Conservation (phyloP, 2,329 filamentous ascomycete genomes). For the Sporothrix phasma region DNA sequence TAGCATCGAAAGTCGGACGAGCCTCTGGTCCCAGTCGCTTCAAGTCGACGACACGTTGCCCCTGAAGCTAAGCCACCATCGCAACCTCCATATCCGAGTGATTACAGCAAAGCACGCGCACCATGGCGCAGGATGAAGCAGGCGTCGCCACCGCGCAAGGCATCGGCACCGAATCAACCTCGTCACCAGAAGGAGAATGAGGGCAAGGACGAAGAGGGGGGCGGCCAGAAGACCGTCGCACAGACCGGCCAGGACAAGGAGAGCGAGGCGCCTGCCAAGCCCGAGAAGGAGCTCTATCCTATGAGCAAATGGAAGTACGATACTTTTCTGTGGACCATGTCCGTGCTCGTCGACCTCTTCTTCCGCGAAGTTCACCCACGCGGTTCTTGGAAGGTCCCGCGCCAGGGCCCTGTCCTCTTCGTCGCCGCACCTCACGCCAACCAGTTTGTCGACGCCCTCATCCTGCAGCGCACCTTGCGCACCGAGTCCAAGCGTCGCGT, state of each 20-base stretch:
- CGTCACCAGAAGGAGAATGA: neutral
- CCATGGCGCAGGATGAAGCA: slow-evolving; percentile 13
- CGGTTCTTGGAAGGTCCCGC: slow-evolving; percentile 89
- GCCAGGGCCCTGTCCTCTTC: slow-evolving; percentile 80
- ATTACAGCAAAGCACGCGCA: neutral
- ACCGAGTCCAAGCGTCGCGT: slow-evolving; percentile 81
- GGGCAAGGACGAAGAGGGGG: neutral
- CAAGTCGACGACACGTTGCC: neutral
- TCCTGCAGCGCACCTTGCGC: slow-evolving; percentile 83
- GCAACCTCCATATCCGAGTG: neutral
- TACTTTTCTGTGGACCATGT: slow-evolving; percentile 65
- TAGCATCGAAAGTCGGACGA: neutral
- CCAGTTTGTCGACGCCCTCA: slow-evolving; percentile 93
- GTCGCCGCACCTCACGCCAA: slow-evolving; percentile 96
- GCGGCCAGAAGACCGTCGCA: neutral
- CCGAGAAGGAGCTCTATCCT: slow-evolving; percentile 44
- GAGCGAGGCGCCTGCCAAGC: slow-evolving; percentile 15
- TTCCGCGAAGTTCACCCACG: slow-evolving; percentile 95
- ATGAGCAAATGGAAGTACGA: slow-evolving; percentile 71
- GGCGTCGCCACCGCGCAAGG: slow-evolving; percentile 13
- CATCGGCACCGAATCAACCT: slow-evolving; percentile 9
- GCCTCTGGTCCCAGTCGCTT: neutral
- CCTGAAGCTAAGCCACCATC: neutral
- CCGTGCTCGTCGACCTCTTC: slow-evolving; percentile 86
- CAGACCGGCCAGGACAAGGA: neutral